Base-by-base conservation (phyloP, 306 rosid genomes). In the Quercus engelmannii region DNA sequence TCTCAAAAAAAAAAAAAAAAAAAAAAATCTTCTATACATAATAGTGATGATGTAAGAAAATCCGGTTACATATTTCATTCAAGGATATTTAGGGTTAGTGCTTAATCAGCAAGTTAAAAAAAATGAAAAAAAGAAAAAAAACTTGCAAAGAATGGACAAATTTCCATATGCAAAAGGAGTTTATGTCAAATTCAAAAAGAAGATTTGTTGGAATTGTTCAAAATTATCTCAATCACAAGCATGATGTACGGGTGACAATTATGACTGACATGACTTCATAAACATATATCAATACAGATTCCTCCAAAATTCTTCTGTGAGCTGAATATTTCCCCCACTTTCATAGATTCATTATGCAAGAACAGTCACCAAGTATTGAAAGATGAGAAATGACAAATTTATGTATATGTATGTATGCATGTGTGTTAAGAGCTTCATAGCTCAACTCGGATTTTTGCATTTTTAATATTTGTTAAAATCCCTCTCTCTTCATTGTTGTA, bases 21-120 rank as follows among this genome's bases (percentile, higher is more conserved):
- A 33, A 5, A 1, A 33, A n/a, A 28, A 13, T 30, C 17, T 74
- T 58, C 55, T 30, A 74, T 20, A 19, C 19, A 35, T 21, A n/a
- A 41, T 14, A 43, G 9, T 65, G 20, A 35, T 19, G 15, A 67
- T 68, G 18, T 68, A 8, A 23, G 72, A 64, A 23, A 35, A 33
- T 35, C 31, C 38, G 51, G 72, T 35, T 68, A 35, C 6, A 35
- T 38, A 25, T 59, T 59, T 35, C 17, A 10, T 23, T 68, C 9
- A 23, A 68, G 18, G 20, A 68, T n/a, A 68, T 68, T 68, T 68
- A 68, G 72, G 72, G 72, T 68, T 68, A 33, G 51, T 35, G 52
- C 25, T 49, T 14, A 68, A 68, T 35, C 23, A 68, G 51, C 6
- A n/a, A 68, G 54, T 35, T 41, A 6, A 7, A 46, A 46, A 3